Evolutionary conservation across 1,284 basidiomycete species (phyloP).

Genomic region (Ustilago trichophora): DNA sequence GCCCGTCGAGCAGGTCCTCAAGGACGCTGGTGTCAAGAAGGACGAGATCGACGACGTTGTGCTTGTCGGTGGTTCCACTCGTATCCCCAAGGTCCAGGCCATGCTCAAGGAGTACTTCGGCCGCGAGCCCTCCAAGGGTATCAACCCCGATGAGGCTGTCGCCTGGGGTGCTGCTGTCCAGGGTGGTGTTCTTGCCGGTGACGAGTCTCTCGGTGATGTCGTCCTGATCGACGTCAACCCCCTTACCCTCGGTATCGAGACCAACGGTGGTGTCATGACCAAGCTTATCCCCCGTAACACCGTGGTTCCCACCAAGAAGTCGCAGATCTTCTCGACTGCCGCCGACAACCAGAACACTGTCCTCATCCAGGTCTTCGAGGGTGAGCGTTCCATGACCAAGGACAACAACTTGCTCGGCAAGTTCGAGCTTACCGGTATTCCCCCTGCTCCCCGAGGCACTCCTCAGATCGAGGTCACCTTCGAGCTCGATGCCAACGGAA

Average conservation of each 20-base stretch:
- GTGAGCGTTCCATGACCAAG: constrained; percentile 93
- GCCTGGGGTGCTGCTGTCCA: constrained; percentile 97
- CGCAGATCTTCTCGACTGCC: constrained; percentile 90
- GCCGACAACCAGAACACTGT: constrained; percentile 67
- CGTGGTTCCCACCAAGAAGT: constrained; percentile 96
- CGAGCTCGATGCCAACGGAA: constrained; percentile 66
- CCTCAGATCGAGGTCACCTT: constrained; percentile 67
- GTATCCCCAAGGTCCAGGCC: constrained; percentile 94
- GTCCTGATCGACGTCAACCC: constrained; percentile 96
- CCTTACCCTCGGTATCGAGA: constrained; percentile 95
- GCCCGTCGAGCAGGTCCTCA: constrained; percentile 97
- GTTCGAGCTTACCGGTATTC: constrained; percentile 91
- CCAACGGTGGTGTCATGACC: constrained; percentile 97
- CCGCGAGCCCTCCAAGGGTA: constrained; percentile 90
- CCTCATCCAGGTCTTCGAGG: constrained; percentile 84
- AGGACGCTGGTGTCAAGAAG: constrained; percentile 97
- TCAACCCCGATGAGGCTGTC: constrained; percentile 80
- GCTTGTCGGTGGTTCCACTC: constrained; percentile 96
- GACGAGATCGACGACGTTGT: constrained; percentile 96
- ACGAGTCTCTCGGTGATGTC: constrained; percentile 80
- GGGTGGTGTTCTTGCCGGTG: constrained; percentile 92
- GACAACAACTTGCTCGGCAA: constrained; percentile 98
- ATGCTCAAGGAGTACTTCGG: constrained; percentile 94
- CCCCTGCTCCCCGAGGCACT: constrained; percentile 91
- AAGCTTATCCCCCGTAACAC: constrained; percentile 97